Evolutionary conservation across 2,329 filamentous ascomycete genomes (phyloP), one percentile per base, ranked within the genome.

Genomic region (Didymella exigua): DNA sequence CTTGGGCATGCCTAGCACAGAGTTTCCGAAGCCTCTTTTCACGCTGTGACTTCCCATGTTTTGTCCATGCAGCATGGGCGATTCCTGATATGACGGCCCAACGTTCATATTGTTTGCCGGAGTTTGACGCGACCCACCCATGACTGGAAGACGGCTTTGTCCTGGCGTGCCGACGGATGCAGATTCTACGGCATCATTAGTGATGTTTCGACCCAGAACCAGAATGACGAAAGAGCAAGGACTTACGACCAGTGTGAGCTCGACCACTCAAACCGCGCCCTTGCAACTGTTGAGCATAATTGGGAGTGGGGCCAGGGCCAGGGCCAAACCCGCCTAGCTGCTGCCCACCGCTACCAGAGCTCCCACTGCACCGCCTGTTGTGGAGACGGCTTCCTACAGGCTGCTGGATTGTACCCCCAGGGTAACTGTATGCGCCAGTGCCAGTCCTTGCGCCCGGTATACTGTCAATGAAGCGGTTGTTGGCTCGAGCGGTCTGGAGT

Each of bases 21-120:
- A 72, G 18, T 61, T 68, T n/a, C 61, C 62, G 24, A 65, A 51
- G 10, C 56, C 56, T 13, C 58, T 11, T 50, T 26, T 9, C 27
- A 44, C 8, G n/a, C 40, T 37, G 42, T 65, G 62, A 14, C 41
- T 61, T n/a, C 62, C 60, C 4, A 77, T 51, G 11, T 72, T 63
- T 33, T 73, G 73, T 34, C 72, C 72, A 66, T 30, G 61, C 21
- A 46, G 61, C 16, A 71, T 64, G 0, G 75, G 72, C 10, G 72
- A 69, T 10, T 67, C 60, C 19, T 68, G 68, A 38, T 72, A 70
- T n/a, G 60, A 34, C 19, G 63, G 55, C 21, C 59, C 58, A 8
- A 49, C 42, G 24, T 67, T 58, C 2, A 50, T 56, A 42, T 51
- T 61, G n/a, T 61, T 52, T 14, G 62, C 61, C 6, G 58, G 56